Conservation (phyloP, 441 rosid species). For the Pelargonium australe region DNA sequence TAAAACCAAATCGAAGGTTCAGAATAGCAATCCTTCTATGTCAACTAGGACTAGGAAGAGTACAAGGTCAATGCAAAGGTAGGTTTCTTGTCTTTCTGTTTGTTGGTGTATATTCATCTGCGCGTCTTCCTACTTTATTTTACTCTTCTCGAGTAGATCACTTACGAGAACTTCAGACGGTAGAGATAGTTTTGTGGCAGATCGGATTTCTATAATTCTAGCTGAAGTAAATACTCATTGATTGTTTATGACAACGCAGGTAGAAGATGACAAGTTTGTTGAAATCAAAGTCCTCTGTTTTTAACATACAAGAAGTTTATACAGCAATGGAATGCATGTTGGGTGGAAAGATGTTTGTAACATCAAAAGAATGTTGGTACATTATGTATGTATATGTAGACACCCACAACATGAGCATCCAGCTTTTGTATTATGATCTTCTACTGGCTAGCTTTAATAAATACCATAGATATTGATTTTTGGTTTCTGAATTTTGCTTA, state of each 20-base stretch:
- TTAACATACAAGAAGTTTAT: too few species aligned
- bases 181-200: not conserved
- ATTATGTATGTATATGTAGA: too few species aligned
- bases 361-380: too few species aligned
- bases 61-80: conserved; percentile 35
- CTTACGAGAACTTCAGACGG: not conserved
- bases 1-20: conserved; percentile 26
- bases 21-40: conserved; percentile 18
- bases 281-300: too few species aligned
- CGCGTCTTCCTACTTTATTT: not conserved
- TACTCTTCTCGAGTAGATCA: not conserved
- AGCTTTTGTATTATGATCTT: too few species aligned
- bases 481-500: too few species aligned
- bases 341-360: too few species aligned
- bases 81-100: conserved; percentile 9
- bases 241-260: not conserved
- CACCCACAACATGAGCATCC: too few species aligned
- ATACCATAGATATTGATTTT: too few species aligned
- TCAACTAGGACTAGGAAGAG: conserved; percentile 30
- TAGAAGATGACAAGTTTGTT: not conserved
- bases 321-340: too few species aligned
- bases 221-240: not conserved
- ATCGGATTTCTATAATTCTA: not conserved
- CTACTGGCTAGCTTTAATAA: too few species aligned
- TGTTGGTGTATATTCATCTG: not conserved